Evolutionary conservation across 495 filamentous ascomycete species (phyloP), one percentile per base, ranked within the genome.

Genomic region (Neurospora cerealis): DNA sequence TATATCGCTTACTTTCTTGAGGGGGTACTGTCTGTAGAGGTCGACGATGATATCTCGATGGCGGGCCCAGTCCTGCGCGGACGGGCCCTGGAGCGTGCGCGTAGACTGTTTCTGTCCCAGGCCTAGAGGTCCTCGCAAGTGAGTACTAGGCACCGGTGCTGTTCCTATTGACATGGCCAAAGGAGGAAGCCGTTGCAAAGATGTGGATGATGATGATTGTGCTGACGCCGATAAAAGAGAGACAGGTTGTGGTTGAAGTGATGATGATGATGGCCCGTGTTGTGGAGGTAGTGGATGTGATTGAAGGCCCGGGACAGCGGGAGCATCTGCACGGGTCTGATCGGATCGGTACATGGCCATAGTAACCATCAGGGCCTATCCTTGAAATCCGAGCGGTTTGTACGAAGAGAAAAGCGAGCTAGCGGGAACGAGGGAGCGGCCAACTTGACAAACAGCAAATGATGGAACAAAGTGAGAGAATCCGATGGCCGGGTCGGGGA

Each of bases 301-400:
- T 62, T 74, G 46, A 62, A 70, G 72, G 37, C 71, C 74, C 74
- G 75, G 75, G 69, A 69, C 66, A 9, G 41, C 72, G 73, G 78
- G 71, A 74, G 75, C 74, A 74, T 73, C 79, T 81, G 79, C 79
- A 81, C 77, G 79, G 79, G 79, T 81, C 79, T 80, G 46, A 54
- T 54, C 77, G 73, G 75, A 41, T 48, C 41, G 42, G 48, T 54
- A 71, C 76, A 79, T 76, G 77, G 77, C 77, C 70, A 73, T 74
- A 72, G 69, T 73, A 28, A 66, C 28, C 28, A 34, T 17, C 54
- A 24, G 11, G 48, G 54, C 24, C 15, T 66, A 62, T 62, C 54
- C 54, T 34, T 62, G 54, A 62, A 62, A 15, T 28, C 48, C 46
- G 46, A 54, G 46, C 21, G 21, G 21, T 21, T 54, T 62, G 28